Evolutionary conservation across 2,329 filamentous ascomycete genomes (phyloP), one percentile per base, ranked within the genome.

Genomic region (Nemania sp.): DNA sequence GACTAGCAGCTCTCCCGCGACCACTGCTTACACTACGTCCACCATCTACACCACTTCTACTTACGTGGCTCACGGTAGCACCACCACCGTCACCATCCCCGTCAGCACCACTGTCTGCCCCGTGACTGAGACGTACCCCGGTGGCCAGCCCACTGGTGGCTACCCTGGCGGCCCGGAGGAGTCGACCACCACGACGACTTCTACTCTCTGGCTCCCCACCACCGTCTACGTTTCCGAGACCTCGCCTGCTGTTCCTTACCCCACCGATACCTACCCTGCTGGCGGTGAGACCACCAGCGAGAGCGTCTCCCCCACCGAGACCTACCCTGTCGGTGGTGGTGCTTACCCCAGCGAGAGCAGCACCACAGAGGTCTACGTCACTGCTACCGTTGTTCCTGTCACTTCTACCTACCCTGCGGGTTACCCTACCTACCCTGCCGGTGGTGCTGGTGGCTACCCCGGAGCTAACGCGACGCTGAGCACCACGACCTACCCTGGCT

Each of bases 1-100:
- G 42, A 59, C 51, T 18, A 63, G 42, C 48, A 60, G 39, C 52
- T 43, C 46, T 13, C 57, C 64, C 17, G 59, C 60, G n/a, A 32
- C 57, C 18, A 60, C 56, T 25, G 40, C 48, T 49, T 58, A 65
- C 48, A 73, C 71, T 39, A 75, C 73, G 20, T 73, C 71, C 35
- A 74, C 72, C 35, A 67, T 74, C 57, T 74, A 71, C 60, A 46
- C 65, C n/a, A 73, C 69, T 13, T 67, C 43, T 17, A 63, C 68
- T 11, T 64, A 65, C 50, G 66, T 60, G 12, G 42, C 67, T 42
- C 59, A 59, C 29, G 61, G 60, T 39, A 66, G 60, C 35, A 64
- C 68, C 2, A 67, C 67, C 2, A 70, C 67, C 10, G 60, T 68
- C 42, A 55, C 58, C 17, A 65, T 70, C 39, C 67, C 68, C 9